phyloP scores from a whole-genome alignment of 768 basidiomycete genomes.

The Macrolepiota dolichaula region DNA sequence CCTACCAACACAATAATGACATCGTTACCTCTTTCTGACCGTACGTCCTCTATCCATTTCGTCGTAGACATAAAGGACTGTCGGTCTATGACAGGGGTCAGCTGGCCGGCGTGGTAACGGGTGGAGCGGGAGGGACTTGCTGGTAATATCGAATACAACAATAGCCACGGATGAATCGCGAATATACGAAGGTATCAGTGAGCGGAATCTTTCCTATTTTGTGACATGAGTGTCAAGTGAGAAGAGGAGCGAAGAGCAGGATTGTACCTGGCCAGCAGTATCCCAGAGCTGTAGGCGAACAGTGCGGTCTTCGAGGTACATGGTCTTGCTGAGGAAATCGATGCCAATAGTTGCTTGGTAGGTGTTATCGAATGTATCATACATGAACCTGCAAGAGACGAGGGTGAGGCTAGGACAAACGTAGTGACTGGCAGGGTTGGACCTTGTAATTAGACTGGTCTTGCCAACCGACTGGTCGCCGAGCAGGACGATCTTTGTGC shows the following conservation, averaged over 20 bases:
- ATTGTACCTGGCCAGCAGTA: conserved; percentile 85
- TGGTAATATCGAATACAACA: conserved; percentile 98
- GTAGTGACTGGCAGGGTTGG: conserved; percentile 19
- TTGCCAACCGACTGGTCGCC: conserved; percentile 99
- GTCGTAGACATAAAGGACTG: conserved; percentile 97
- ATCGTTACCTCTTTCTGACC: conserved; percentile 94
- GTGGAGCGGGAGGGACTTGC: conserved; percentile 43
- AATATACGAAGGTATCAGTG: conserved; percentile 97
- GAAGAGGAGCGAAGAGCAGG: background rate
- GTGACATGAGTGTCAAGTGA: background rate
- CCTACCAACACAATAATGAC: conserved; percentile 98
- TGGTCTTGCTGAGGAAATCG: conserved; percentile 99
- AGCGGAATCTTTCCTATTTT: conserved; percentile 91
- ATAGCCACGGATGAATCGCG: conserved; percentile 98
- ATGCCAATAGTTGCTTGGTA: conserved; percentile 98
- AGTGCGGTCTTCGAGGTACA: conserved; percentile 98
- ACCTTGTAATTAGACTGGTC: conserved; percentile 97
- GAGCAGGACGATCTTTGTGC: conserved; percentile 93
- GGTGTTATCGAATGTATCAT: conserved; percentile 99
- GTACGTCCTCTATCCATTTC: conserved; percentile 99
- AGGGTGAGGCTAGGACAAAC: background rate
- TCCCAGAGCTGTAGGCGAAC: conserved; percentile 98
- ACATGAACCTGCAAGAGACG: conserved; percentile 73
- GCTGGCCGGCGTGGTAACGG: conserved; percentile 5
- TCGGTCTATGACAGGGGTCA: conserved; percentile 56